phyloP scores from a whole-genome alignment of 176 grass and related monocot genomes.

The Typha latifolia region DNA sequence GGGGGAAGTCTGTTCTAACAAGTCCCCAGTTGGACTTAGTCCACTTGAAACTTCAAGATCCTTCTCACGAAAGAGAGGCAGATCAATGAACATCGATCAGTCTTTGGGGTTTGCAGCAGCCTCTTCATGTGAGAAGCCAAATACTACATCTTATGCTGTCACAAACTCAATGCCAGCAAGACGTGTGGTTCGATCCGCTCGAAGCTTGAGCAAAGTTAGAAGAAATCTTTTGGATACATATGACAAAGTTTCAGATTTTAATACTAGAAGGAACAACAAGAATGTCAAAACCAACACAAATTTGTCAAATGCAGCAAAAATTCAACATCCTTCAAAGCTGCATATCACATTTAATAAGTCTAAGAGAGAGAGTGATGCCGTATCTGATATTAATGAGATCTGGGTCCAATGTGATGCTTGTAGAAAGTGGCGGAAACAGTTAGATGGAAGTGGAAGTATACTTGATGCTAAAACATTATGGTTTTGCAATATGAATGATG shows the following conservation, averaged over 20 bases:
- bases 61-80: conserved; percentile 34
- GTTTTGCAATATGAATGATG: conserved; percentile 96
- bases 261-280: conserved; percentile 11
- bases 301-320: conserved; percentile 3
- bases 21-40: conserved; percentile 5
- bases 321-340: neutral
- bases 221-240: conserved; percentile 53
- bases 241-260: conserved; percentile 19
- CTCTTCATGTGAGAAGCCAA: conserved; percentile 20
- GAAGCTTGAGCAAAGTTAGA: conserved; percentile 32
- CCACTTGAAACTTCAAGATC: conserved; percentile 33
- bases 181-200: conserved; percentile 37
- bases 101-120: conserved; percentile 9
- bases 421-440: conserved; percentile 74
- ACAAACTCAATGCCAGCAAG: conserved; percentile 20
- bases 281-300: conserved; percentile 1
- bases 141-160: conserved; percentile 14
- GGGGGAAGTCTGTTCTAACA: conserved; percentile 30
- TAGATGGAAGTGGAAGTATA: conserved; percentile 38
- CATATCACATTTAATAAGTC: conserved; percentile 33
- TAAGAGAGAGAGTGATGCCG: conserved; percentile 21
- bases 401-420: conserved; percentile 97
- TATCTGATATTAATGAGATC: conserved; percentile 42
- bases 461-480: conserved; percentile 55
- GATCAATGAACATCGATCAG: conserved; percentile 29